A percentile compares a stretch with the other conserved stretches of the same genome.
Conservation (phyloP, 441 rosid genomes). For the Jatropha podagrica region DNA sequence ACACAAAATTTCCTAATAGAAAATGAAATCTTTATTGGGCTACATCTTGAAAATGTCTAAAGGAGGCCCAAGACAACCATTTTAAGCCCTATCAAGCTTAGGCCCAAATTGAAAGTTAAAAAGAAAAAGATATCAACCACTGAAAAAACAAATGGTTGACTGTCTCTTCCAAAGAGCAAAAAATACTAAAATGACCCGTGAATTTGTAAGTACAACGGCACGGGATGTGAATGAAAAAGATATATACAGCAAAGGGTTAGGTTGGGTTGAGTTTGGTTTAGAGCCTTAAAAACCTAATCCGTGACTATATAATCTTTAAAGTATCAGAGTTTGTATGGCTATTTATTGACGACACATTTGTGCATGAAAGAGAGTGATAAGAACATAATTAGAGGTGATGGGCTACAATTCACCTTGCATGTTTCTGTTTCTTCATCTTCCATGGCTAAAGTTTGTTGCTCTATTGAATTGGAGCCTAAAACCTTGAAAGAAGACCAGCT, state of each 20-base stretch:
- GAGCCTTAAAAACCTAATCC: conserved; percentile 21
- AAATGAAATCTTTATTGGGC: too few species aligned
- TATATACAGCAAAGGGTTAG: too few species aligned
- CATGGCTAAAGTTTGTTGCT: conserved; percentile 43
- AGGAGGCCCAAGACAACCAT: too few species aligned
- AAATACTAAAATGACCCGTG: not conserved
- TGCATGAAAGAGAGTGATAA: not conserved
- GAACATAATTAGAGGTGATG: conserved; percentile 1
- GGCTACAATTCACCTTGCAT: not conserved
- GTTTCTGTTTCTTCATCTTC: conserved; percentile 1
- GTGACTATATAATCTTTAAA: conserved; percentile 16
- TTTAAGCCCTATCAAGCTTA: too few species aligned
- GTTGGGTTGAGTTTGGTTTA: conserved; percentile 1
- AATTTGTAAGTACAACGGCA: conserved; percentile 9
- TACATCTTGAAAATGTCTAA: too few species aligned
- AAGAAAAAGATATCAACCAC: too few species aligned
- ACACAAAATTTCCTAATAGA: too few species aligned
- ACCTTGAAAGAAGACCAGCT: conserved; percentile 43
- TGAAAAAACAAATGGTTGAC: too few species aligned
- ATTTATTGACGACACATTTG: not conserved
- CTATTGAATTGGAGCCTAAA: conserved; percentile 49
- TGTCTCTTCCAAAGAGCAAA: too few species aligned
- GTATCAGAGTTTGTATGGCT: too few species aligned
- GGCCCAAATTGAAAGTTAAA: too few species aligned
- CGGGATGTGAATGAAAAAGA: conserved; percentile 27